Evolutionary conservation across 208 protist genomes (phyloP), one percentile per base, ranked within the genome.

Genomic region (Porcisia deanei): DNA sequence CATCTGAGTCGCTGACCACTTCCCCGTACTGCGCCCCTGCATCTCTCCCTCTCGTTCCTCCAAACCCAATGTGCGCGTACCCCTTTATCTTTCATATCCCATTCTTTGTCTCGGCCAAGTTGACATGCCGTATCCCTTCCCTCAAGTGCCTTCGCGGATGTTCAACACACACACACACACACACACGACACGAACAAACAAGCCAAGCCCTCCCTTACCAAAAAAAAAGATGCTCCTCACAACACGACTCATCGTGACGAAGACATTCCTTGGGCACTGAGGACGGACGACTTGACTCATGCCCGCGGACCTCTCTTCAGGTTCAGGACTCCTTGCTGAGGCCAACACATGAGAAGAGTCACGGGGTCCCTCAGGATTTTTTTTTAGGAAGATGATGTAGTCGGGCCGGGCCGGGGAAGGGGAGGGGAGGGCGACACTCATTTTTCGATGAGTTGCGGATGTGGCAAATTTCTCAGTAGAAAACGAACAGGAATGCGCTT

Each of bases 121-220:
- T 68, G 18, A 52, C n/a, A 30, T 68, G 34, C 43, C 49, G 16
- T 67, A 18, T 41, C 45, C 22, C 55, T 67, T 39, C 37, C 66
- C 9, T 65, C 65, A 41, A 18, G 45, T 45, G 25, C 14, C 34
- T 14, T 18, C 65, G 54, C 65, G 12, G n/a, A 18, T 22, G 39
- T 45, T 22, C 71, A 75, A 60, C n/a, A 60, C 55, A 55, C 57
- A 63, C 57, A 54, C 57, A 34, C 55, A 74, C 57, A 64, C 16
- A 10, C 57, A 30, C 3, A 55, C 57, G 16, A 8, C 30, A 30
- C 30, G 30, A 30, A 30, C 49, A 68, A 16, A 2, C 3, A 25
- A 67, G 34, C 9, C 14, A 60, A 54, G 20, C 12, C 52, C 12
- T n/a, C 12, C 52, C 34, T 34, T 9, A 18, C 52, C 12, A 18